Conservation (phyloP, 345 rosid species). For the Camelina hispida region DNA sequence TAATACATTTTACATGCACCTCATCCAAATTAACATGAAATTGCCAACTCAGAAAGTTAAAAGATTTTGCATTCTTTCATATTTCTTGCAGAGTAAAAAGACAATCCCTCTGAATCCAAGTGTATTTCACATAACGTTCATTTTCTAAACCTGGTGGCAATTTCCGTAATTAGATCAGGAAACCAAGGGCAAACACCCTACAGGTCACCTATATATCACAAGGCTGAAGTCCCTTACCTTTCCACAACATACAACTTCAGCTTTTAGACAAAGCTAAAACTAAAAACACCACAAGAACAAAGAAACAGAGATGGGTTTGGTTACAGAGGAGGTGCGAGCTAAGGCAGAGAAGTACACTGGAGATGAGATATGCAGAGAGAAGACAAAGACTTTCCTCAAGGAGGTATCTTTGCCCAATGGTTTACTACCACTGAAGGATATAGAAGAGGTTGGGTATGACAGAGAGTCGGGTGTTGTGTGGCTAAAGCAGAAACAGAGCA, state of each 20-base stretch:
- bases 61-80: neutral
- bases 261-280: conserved; percentile 24
- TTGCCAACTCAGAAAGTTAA: neutral
- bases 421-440: conserved; percentile 74
- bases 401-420: conserved; percentile 81
- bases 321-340: conserved; percentile 76
- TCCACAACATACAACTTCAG: conserved; percentile 35
- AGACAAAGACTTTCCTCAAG: conserved; percentile 58
- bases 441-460: conserved; percentile 76
- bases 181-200: conserved; percentile 16
- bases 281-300: neutral
- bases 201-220: conserved; percentile 31
- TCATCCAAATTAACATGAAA: neutral
- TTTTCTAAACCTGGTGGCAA: conserved; percentile 21
- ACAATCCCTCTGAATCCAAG: neutral
- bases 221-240: conserved; percentile 19
- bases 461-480: conserved; percentile 89
- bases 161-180: conserved; percentile 4
- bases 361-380: conserved; percentile 72
- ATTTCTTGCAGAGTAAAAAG: neutral
- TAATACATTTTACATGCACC: conserved; percentile 21
- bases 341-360: conserved; percentile 81
- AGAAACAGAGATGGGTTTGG: conserved; percentile 52
- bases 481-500: conserved; percentile 83
- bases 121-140: conserved; percentile 1